These are phyloP conservation scores for Moniliophthora roreri DNA, from an alignment of 1,284 basidiomycete genomes.

Conservation along the genomic window DNA sequence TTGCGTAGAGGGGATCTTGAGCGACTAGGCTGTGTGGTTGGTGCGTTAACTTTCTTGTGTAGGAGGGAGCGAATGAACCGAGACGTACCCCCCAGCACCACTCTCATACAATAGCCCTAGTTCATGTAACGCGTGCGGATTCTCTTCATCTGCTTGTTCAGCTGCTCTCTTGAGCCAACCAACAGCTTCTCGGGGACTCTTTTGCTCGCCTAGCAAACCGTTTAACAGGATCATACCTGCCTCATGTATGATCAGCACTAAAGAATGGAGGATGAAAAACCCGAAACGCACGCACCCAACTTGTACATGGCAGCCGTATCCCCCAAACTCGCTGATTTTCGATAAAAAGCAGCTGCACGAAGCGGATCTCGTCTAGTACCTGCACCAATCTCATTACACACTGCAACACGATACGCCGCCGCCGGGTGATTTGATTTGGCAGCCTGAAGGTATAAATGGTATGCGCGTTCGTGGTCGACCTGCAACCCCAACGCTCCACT, in stretches of 20 bases:
- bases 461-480: constrained; percentile 97
- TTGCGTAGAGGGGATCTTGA: constrained; percentile 49
- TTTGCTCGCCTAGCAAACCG: constrained; percentile 81
- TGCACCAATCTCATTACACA: constrained; percentile 99
- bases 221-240: constrained; percentile 92
- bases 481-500: constrained; percentile 92
- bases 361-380: constrained; percentile 91
- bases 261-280: no score
- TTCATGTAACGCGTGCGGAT: constrained; percentile 97
- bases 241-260: no score
- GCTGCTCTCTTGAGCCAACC: constrained; percentile 95
- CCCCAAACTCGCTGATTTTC: constrained; percentile 93
- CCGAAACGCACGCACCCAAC: no score
- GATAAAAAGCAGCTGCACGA: constrained; percentile 93
- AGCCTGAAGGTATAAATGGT: constrained; percentile 97
- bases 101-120: constrained; percentile 91
- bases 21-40: not conserved
- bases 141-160: constrained; percentile 97
- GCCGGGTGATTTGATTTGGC: constrained; percentile 96
- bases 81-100: constrained; percentile 59
- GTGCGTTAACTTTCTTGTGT: not conserved
- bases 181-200: constrained; percentile 89
- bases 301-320: constrained; percentile 99
- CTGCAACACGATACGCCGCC: constrained; percentile 95
- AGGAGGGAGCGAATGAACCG: constrained; percentile 42